Base-by-base conservation (phyloP, 148 eudicot species). In the Persicaria tinctoria region DNA sequence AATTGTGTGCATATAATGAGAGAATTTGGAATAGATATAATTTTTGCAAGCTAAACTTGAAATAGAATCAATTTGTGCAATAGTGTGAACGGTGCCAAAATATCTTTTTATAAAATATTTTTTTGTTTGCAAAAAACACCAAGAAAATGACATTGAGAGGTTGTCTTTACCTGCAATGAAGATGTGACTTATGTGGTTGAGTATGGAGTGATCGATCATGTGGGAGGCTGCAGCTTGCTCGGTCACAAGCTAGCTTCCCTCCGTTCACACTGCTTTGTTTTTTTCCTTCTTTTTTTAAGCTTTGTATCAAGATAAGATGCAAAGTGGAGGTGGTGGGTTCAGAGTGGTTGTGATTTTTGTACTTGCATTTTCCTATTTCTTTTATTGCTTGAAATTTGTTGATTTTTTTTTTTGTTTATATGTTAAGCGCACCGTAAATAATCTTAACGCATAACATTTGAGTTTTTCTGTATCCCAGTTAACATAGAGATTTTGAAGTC, bases 211-310 rank as follows among this genome's bases (percentile, higher is more conserved):
- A 32, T n/a, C 32, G 69, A 63, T 63, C 69, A 38, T 64, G 46
- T 64, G 47, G 9, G 68, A 12, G 32, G 9, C 47, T 38, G 47
- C 17, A 18, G 27, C 27, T 23, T 60, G 46, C 47, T 46, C n/a
- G n/a, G n/a, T n/a, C 70, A 41, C 70, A 64, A 38, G 68, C 70
- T 64, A 38, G 68, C 70, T 64, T 64, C 47, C 70, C 38, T 64
- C 70, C 47, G 38, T 64, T 64, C 70, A 64, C 70, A 64, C 47
- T 13, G 46, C 46, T 11, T 63, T 63, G 32, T 63, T 6, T 9
- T 5, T 8, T 32, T 38, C 1, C 38, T 32, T 8, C 27, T 59
- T 59, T 59, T 0, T 17, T 20, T 32, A 32, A 32, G 3, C 20
- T 6, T 0, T 9, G 8, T 9, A 8, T 54, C 57, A 32, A 32